phyloP scores from a whole-genome alignment of 2,329 filamentous ascomycete genomes.

The Bipolaris gigantea region DNA sequence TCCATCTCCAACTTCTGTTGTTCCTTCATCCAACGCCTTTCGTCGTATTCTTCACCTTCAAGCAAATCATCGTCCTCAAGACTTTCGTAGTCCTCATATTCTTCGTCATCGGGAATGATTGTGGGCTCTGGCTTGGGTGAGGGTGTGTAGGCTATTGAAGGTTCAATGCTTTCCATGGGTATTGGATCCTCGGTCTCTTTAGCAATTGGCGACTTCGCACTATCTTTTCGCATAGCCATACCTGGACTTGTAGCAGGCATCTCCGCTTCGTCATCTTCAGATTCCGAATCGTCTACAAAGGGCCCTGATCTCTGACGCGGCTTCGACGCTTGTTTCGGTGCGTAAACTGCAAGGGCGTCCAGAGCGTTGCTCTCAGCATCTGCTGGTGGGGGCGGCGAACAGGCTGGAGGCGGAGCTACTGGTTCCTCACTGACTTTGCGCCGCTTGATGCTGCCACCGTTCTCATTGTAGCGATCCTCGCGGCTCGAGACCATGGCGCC shows the following conservation, averaged over 20 bases:
- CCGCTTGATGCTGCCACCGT: constrained; percentile 47
- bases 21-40: constrained; percentile 71
- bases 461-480: constrained; percentile 49
- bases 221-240: constrained; percentile 22
- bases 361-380: constrained; percentile 11
- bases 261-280: constrained; percentile 50
- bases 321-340: constrained; percentile 14
- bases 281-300: constrained; percentile 72
- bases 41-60: constrained; percentile 56
- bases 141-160: constrained; percentile 11
- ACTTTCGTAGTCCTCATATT: constrained; percentile 57
- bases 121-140: constrained; percentile 53
- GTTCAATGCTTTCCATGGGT: constrained; percentile 12
- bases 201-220: constrained; percentile 21
- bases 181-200: constrained; percentile 24
- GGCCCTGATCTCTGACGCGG: constrained; percentile 55
- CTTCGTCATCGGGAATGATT: constrained; percentile 50
- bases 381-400: constrained; percentile 31
- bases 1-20: constrained; percentile 60
- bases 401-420: constrained; percentile 45
- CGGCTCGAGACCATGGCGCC: constrained; percentile 22
- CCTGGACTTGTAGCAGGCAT: constrained; percentile 20
- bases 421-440: constrained; percentile 42
- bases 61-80: constrained; percentile 64
- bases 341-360: constrained; percentile 9